These are phyloP conservation scores for Grosmannia huntii DNA, from an alignment of 2,329 filamentous ascomycete genomes.

Conservation along the genomic window DNA sequence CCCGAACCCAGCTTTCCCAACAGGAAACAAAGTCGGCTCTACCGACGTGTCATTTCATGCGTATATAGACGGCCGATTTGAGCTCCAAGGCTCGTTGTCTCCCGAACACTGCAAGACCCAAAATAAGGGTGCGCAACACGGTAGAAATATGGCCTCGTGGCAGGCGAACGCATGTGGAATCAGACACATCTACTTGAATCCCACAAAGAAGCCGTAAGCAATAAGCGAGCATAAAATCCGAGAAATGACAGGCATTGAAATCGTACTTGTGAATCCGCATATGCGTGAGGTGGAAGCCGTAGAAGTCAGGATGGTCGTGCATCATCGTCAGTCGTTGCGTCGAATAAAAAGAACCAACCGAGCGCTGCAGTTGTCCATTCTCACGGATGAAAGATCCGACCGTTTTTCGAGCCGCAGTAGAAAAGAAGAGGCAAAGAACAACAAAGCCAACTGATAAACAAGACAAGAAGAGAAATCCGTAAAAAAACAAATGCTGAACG, in stretches of 20 bases:
- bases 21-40: neutral
- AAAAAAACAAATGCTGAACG: neutral
- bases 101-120: neutral
- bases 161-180: neutral
- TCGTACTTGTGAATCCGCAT: slow-evolving; percentile 1
- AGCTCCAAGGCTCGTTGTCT: neutral
- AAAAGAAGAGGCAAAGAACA: neutral
- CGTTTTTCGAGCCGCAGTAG: neutral
- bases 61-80: neutral
- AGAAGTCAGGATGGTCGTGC: slow-evolving; percentile 3
- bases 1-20: neutral
- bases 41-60: neutral
- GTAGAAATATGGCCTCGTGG: neutral
- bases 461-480: neutral
- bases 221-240: neutral
- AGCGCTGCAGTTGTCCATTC: neutral
- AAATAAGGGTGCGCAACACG: neutral
- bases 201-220: neutral
- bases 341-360: neutral
- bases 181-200: neutral
- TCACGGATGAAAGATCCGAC: neutral
- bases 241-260: neutral
- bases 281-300: neutral
- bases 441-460: neutral
- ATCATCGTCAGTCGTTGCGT: slow-evolving; percentile 6